Evolutionary conservation across 441 rosid species (phyloP).

Genomic region (Geranium incanum): DNA sequence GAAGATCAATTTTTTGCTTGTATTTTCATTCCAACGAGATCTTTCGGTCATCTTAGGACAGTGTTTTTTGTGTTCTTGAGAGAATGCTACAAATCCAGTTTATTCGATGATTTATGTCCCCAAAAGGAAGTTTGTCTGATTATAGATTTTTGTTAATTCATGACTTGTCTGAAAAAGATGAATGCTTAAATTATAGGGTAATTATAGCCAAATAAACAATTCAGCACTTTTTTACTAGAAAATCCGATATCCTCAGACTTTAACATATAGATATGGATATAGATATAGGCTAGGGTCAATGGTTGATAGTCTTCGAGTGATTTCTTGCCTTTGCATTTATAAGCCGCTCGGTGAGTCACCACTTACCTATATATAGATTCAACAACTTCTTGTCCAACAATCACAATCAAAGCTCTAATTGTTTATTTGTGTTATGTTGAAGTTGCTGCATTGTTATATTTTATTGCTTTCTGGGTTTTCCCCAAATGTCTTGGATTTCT

Average conservation of each 20-base stretch:
- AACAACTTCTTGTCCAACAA: background rate
- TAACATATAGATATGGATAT: background rate
- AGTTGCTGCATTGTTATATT: background rate
- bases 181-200: background rate
- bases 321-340: background rate
- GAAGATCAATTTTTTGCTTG: background rate
- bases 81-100: conserved; percentile 1
- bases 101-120: background rate
- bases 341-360: background rate
- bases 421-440: background rate
- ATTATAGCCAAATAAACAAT: background rate
- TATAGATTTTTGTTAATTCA: conserved; percentile 5
- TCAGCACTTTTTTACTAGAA: background rate
- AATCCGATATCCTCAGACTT: background rate
- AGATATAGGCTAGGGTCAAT: background rate
- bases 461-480: background rate
- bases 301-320: background rate
- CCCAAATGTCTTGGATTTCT: background rate
- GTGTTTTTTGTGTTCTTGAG: background rate
- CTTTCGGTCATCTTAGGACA: background rate
- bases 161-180: background rate
- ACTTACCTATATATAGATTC: background rate
- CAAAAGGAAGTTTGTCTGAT: background rate
- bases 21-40: background rate
- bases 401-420: background rate